Conservation (phyloP, 306 rosid species). For the Pueraria montana region DNA sequence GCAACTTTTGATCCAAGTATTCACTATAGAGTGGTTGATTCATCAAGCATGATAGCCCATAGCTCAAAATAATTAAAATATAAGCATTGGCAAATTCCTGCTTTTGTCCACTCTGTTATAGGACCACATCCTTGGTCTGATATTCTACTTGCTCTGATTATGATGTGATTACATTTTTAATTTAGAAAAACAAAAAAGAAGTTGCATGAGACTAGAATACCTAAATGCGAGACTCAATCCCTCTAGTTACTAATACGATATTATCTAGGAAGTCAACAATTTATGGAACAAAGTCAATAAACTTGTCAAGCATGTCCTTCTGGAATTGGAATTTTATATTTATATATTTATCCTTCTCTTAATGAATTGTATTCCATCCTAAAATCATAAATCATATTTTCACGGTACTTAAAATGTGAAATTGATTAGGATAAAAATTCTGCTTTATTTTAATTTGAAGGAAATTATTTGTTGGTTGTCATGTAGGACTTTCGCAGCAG, state of each 20-base stretch:
- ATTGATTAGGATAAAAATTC: background rate
- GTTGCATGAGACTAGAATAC: background rate
- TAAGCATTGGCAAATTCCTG: too few relatives aligned
- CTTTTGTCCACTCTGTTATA: too few relatives aligned
- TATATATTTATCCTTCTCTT: background rate
- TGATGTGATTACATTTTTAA: too few relatives aligned
- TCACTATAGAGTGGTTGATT: too few relatives aligned
- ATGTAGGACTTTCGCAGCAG: conserved; percentile 86
- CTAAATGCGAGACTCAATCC: background rate
- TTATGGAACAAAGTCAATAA: background rate
- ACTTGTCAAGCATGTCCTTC: background rate
- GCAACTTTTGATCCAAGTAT: too few relatives aligned
- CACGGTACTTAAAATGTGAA: background rate
- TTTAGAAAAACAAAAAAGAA: background rate
- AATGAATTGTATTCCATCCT: background rate
- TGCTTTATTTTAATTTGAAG: conserved; percentile 2
- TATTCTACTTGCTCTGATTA: too few relatives aligned
- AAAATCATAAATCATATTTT: background rate
- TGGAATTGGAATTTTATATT: background rate
- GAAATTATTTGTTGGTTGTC: conserved; percentile 23
- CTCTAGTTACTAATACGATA: background rate
- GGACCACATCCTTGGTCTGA: too few relatives aligned
- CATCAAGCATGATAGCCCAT: too few relatives aligned
- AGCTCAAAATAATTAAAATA: too few relatives aligned
- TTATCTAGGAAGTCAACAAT: background rate